Conservation (phyloP, 805 yeast genomes). For the Candida dajiaensis region DNA sequence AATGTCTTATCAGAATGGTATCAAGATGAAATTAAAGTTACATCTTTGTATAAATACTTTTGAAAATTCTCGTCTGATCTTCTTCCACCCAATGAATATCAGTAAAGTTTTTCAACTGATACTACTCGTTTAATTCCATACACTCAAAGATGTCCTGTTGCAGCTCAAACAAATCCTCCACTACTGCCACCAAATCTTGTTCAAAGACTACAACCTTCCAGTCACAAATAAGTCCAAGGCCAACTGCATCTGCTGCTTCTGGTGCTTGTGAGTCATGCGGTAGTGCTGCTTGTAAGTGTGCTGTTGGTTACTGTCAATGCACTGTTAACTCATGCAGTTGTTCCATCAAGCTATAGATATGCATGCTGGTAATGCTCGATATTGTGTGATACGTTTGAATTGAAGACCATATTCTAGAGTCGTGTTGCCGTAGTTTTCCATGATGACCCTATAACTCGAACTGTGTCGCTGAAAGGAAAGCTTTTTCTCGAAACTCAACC, state of each 20-base stretch:
- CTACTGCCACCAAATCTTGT: slow-evolving; percentile 4
- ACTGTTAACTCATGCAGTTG: slow-evolving; percentile 19
- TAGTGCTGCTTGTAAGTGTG: slow-evolving; percentile 22
- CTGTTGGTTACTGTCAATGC: slow-evolving; percentile 22
- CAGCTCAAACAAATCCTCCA: slow-evolving; percentile 12
- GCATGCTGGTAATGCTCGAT: not conserved
- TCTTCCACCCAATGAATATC: not conserved
- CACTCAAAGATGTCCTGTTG: slow-evolving; percentile 16
- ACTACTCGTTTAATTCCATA: not conserved
- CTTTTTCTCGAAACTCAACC: too few relatives aligned
- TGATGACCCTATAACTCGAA: too few relatives aligned
- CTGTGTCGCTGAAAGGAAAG: not conserved
- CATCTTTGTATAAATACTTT: not conserved
- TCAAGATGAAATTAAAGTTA: not conserved
- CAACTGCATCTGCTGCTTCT: slow-evolving; percentile 16
- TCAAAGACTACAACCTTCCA: slow-evolving; percentile 6
- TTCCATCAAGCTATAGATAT: slow-evolving; percentile 17
- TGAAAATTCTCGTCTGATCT: not conserved
- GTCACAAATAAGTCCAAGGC: slow-evolving; percentile 15
- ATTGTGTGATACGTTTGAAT: not conserved
- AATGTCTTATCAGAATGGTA: slow-evolving; percentile 6
- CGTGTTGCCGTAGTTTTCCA: not conserved
- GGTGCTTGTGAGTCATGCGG: slow-evolving; percentile 20
- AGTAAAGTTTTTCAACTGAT: not conserved
- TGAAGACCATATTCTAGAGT: not conserved